These are phyloP conservation scores for Gremmenia infestans DNA, from an alignment of 2,329 filamentous ascomycete genomes.

Conservation along the genomic window DNA sequence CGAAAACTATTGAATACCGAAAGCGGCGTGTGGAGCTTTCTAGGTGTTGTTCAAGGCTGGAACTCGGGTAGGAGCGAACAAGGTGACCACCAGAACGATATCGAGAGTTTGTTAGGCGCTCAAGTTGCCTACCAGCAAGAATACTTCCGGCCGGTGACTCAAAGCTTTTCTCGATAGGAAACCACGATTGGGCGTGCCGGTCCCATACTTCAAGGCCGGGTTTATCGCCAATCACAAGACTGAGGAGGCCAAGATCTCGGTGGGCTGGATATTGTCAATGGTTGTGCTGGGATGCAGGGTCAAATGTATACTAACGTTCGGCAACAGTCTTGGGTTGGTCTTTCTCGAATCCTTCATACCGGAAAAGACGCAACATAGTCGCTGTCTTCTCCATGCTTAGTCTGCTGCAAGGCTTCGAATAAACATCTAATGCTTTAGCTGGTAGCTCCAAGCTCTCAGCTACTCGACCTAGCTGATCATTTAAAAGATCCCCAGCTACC, in stretches of 20 bases:
- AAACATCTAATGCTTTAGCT: conserved; percentile 15
- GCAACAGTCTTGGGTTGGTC: conserved; percentile 18
- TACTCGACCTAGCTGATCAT: conserved; percentile 16
- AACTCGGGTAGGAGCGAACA: conserved; percentile 19
- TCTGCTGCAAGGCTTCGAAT: conserved; percentile 19
- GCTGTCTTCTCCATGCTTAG: conserved; percentile 17
- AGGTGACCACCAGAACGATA: conserved; percentile 22
- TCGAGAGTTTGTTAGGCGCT: conserved; percentile 19
- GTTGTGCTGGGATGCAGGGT: not conserved
- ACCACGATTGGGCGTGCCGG: conserved; percentile 11
- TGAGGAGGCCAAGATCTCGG: conserved; percentile 24
- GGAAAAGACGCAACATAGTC: conserved; percentile 24
- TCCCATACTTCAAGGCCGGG: conserved; percentile 26
- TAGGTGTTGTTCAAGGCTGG: not conserved
- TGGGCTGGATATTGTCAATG: conserved; percentile 16
- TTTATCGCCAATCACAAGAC: conserved; percentile 24
- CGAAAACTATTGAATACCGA: conserved; percentile 26
- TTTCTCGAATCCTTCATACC: conserved; percentile 21
- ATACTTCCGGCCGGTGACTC: conserved; percentile 13
- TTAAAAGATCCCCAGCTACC: conserved; percentile 17
- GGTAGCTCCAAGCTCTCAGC: conserved; percentile 23
- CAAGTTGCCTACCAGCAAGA: conserved; percentile 23
- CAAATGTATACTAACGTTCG: conserved; percentile 16
- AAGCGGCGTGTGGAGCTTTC: not conserved
- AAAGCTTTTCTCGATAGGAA: conserved; percentile 21